Percentiles rank a stretch among this genome's conserved stretches.
Conservation (phyloP, 768 basidiomycete genomes). For the Crassisporium funariophilum region DNA sequence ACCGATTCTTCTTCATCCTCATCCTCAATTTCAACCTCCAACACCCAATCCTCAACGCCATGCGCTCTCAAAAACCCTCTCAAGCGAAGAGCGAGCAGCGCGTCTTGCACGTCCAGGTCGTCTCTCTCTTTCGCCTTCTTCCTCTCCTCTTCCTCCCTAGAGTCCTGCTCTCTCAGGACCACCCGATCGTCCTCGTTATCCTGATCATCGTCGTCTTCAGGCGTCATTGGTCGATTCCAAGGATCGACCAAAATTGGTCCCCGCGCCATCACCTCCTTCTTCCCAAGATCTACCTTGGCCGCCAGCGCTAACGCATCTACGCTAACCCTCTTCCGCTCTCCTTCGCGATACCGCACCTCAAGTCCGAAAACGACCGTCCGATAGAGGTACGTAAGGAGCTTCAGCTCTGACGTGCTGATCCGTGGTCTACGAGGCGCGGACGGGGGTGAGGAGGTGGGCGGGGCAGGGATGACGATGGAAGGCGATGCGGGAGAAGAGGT, state of each 20-base stretch:
- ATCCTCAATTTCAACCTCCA: conserved; percentile 8
- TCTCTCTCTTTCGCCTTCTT: conserved; percentile 4
- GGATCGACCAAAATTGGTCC: no score
- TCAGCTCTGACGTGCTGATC: conserved; percentile 21
- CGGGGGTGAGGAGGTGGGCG: conserved; percentile 2
- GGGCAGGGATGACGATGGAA: not conserved
- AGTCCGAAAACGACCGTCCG: conserved; percentile 24
- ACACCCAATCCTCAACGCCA: conserved; percentile 22
- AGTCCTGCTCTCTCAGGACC: not conserved
- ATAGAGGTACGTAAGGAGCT: conserved; percentile 23
- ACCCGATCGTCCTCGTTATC: not conserved
- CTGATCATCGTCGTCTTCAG: not conserved
- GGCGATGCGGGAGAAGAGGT: not conserved
- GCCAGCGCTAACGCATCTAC: no score
- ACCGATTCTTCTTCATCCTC: not conserved
- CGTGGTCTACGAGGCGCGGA: conserved; percentile 7
- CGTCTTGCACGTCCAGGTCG: conserved; percentile 27
- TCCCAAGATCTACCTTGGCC: no score
- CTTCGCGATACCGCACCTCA: conserved; percentile 15
- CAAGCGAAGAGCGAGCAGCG: conserved; percentile 24
- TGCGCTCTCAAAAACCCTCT: conserved; percentile 20
- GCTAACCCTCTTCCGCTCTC: no score
- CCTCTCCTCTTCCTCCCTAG: not conserved
- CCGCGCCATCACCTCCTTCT: no score
- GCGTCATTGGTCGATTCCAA: no score